Evolutionary conservation across 257 asterid genomes (phyloP).

Genomic region (Eustoma russellianum): DNA sequence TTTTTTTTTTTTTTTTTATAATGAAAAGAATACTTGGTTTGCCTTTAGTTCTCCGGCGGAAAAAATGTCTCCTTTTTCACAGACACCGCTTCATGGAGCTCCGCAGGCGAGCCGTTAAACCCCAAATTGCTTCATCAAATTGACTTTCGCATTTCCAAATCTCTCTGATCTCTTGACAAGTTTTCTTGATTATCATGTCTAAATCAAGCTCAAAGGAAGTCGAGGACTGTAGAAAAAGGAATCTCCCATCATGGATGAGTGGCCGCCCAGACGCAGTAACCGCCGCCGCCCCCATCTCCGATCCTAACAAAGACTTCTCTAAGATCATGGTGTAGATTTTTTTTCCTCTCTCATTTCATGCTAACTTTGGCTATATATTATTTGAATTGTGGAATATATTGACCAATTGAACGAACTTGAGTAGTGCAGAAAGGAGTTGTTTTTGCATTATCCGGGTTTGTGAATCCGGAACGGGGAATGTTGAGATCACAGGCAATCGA

Average conservation of each 20-base stretch:
- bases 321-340: conserved; percentile 45
- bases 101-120: no score
- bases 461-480: conserved; percentile 78
- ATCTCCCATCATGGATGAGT: conserved; percentile 91
- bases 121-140: no score
- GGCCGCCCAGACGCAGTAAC: conserved; percentile 34
- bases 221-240: conserved; percentile 35
- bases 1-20: no score
- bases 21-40: no score
- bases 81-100: no score
- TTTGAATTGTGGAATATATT: background rate
- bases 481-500: conserved; percentile 81
- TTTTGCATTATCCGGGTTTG: conserved; percentile 86
- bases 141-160: no score
- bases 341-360: background rate
- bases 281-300: conserved; percentile 9
- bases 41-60: no score
- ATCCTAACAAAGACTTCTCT: conserved; percentile 27
- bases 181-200: background rate
- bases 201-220: background rate
- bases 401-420: background rate
- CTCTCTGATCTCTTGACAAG: background rate
- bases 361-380: background rate
- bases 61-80: no score
- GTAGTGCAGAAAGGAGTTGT: conserved; percentile 66